Evolutionary conservation across 805 yeast genomes (phyloP).

Genomic region (Lipomyces japonicus): DNA sequence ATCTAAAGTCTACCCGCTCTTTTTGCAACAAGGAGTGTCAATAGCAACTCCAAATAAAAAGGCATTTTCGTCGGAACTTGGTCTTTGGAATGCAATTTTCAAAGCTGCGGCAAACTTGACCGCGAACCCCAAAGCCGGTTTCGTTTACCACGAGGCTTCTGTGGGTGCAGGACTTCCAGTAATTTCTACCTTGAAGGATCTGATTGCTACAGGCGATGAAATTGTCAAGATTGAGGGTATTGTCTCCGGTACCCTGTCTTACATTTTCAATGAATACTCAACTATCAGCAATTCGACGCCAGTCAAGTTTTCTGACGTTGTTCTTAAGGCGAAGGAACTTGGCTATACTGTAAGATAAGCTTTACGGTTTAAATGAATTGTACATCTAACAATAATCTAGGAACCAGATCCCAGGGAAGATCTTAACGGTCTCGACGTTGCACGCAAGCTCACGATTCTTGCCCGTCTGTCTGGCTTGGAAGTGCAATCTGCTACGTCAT

Average conservation of each 20-base stretch:
- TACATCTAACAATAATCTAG: background rate
- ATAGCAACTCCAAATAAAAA: conserved; percentile 98
- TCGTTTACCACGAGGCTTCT: conserved; percentile 96
- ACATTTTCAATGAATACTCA: conserved; percentile 90
- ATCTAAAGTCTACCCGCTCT: conserved; percentile 72
- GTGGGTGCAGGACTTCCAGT: conserved; percentile 99
- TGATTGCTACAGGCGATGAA: conserved; percentile 89
- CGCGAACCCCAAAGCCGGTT: conserved; percentile 46
- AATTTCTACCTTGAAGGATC: conserved; percentile 80
- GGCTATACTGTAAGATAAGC: conserved; percentile 82
- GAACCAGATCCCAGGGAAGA: conserved; percentile 99
- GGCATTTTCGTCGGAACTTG: conserved; percentile 79
- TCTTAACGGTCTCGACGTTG: conserved; percentile 95
- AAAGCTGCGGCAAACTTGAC: conserved; percentile 41
- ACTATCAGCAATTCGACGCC: conserved; percentile 50
- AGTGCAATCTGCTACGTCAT: conserved; percentile 82
- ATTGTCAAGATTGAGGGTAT: conserved; percentile 91
- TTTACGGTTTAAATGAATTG: no score
- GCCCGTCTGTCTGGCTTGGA: conserved; percentile 87
- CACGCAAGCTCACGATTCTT: conserved; percentile 94
- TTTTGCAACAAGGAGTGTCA: conserved; percentile 74
- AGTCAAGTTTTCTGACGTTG: conserved; percentile 84
- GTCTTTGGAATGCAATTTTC: conserved; percentile 75
- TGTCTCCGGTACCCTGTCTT: conserved; percentile 91
- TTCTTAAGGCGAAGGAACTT: conserved; percentile 76